phyloP scores from a whole-genome alignment of 176 grass and related monocot genomes.

The Tillandsia leiboldiana region DNA sequence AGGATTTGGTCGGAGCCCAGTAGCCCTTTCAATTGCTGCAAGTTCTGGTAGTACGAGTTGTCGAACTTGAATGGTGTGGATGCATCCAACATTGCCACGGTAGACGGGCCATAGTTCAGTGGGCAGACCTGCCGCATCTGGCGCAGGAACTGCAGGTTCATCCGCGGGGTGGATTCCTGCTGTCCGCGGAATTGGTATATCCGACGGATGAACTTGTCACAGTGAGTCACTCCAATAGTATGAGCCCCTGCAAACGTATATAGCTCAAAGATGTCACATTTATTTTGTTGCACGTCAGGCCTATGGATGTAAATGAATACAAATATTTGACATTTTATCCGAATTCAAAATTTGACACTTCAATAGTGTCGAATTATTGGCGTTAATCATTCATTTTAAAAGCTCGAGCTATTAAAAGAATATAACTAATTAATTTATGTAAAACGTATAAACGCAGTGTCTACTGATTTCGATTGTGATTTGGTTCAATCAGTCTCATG shows the following conservation, averaged over 20 bases:
- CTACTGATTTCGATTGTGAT: no score
- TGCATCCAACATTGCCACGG: slow-evolving; percentile 65
- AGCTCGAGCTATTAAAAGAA: no score
- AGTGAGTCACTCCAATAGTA: slow-evolving; percentile 78
- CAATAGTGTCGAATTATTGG: no score
- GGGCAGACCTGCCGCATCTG: slow-evolving; percentile 77
- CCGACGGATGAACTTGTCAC: slow-evolving; percentile 81
- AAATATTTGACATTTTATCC: neutral
- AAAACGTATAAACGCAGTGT: no score
- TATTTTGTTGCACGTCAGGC: neutral
- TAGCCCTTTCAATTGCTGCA: slow-evolving; percentile 72
- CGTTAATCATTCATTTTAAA: no score
- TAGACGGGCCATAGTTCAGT: slow-evolving; percentile 39
- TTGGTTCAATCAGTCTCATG: no score
- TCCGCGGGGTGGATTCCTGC: slow-evolving; percentile 33
- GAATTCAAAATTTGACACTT: neutral
- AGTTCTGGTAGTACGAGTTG: slow-evolving; percentile 67
- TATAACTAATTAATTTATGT: no score
- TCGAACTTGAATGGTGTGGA: slow-evolving; percentile 53
- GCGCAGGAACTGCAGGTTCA: slow-evolving; percentile 63
- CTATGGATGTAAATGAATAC: slow-evolving; percentile 3
- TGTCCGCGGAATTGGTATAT: slow-evolving; percentile 59
- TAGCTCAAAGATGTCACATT: neutral
- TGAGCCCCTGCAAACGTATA: slow-evolving; percentile 34
- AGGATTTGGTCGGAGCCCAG: slow-evolving; percentile 68